These are phyloP conservation scores for Guillardia theta DNA, from an alignment of 78 protist genomes.

Conservation along the genomic window DNA sequence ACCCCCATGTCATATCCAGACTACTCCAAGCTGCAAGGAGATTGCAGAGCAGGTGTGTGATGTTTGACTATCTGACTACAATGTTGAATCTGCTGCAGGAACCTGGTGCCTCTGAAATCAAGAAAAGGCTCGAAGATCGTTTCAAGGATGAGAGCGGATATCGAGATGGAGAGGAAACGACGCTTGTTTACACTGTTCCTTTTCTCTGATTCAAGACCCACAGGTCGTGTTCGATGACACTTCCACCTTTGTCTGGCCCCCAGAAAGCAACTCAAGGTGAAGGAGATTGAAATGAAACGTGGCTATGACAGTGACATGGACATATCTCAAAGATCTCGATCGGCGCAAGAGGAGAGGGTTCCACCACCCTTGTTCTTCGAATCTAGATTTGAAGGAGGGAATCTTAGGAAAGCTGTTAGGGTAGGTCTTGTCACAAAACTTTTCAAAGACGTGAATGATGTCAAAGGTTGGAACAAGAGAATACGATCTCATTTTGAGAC, in stretches of 20 bases:
- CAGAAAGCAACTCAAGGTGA: background rate
- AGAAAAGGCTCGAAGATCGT: background rate
- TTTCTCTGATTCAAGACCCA: background rate
- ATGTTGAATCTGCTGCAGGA: no score
- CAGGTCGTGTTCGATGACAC: background rate
- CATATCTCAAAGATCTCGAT: no score
- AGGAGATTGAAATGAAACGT: background rate
- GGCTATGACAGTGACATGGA: no score
- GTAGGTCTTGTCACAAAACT: background rate
- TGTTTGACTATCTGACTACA: no score
- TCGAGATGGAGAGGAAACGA: no score
- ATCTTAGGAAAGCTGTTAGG: background rate
- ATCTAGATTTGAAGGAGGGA: background rate
- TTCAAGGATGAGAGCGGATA: background rate
- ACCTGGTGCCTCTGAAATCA: background rate
- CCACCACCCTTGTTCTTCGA: background rate
- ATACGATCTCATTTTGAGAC: constrained; percentile 69
- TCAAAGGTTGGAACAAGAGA: constrained; percentile 30
- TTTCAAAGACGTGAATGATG: background rate
- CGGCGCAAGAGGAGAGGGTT: background rate
- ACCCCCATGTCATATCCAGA: background rate
- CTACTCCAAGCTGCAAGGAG: background rate
- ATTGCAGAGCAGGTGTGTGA: background rate
- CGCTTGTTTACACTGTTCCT: no score
- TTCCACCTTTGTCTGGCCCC: background rate